Base-by-base conservation (phyloP, 176 grass and related monocot species). In the Aegilops umbellulata region DNA sequence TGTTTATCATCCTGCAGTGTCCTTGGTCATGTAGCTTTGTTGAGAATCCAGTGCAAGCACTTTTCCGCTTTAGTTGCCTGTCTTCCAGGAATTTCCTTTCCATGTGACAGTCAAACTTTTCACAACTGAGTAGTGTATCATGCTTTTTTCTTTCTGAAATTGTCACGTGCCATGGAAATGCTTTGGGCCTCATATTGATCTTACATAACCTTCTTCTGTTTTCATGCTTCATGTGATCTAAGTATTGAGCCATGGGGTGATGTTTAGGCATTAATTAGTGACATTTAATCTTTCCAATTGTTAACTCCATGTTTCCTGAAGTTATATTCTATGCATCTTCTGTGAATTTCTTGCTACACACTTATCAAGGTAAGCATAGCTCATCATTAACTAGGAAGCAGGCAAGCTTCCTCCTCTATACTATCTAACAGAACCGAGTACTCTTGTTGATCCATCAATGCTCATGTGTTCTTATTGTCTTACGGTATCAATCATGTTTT, bases 331-430 rank as follows among this genome's bases (percentile, higher is more conserved):
- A 29, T 81, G 86, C 60, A 41, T 55, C 46, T 3, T 31, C 75
- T 66, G 61, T 46, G 12, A 63, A 75, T 70, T 36, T 77, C 47
- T 15, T 74, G 20, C 11, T 41, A 38, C 31, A 76, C 74, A 65
- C 7, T 66, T 82, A 75, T 41, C 4, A 53, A 34, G 51, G 24
- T 76, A 25, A 47, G 42, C 44, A 65, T 65, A 82, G 30, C 64
- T 77, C 44, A 82, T 67, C 74, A 41, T 81, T 77, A 29, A 75
- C 44, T 74, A 41, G 44, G 23, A 81, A 67, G 63, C 86, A 67
- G 66, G 60, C 57, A 68, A 82, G 19, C 3, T 82, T 76, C 60
- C 74, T 76, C 64, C 80, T 64, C 14, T 47, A 58, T 68, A 67
- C 24, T 17, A 76, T 60, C 32, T 30, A 69, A 53, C 29, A 76